Base-by-base conservation (phyloP, 768 basidiomycete genomes). In the Thelephora ganbajun region DNA sequence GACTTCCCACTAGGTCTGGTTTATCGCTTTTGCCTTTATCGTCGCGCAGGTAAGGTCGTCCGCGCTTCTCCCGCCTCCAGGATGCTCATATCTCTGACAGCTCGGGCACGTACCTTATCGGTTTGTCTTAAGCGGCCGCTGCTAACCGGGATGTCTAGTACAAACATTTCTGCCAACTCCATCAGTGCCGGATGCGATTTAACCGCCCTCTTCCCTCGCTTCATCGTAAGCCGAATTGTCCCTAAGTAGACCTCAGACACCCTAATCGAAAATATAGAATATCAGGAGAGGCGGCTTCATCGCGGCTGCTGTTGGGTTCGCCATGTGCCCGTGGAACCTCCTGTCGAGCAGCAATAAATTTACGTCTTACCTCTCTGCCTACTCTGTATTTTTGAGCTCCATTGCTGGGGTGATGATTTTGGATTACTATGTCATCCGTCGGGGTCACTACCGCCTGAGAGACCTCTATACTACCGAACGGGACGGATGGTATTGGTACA, bases 271-370 rank as follows among this genome's bases (percentile, higher is more conserved):
- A 22, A 22, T 9, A 19, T 49, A 82, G 78, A 88, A 83, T 58
- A 89, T 91, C 58, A 78, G 87, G 18, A 75, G 87, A 16, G 87
- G 89, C 23, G 86, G 87, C 13, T 92, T 83, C 63, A 64, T 90
- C 43, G 82, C 80, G n/a, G 85, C 84, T 6, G 69, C 82, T 43
- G 78, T 86, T 35, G 86, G 86, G 4, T 57, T 88, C 30, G 75
- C 69, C 61, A 85, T 85, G 68, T 73, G 79, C 34, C 84, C 82
- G 1, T 86, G 84, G 84, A 82, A 83, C 55, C 57, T 87, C 33
- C 69, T 85, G 53, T 77, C 80, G 60, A 76, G 69, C 51, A 82
- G 79, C 62, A 87, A 79, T 57, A 72, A 67, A 51, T 89, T 89
- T 63, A 80, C 83, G 3, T 81, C 82, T 30, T 89, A 89, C 61